Evolutionary conservation across 164 flowering plant genomes (phyloP).

Genomic region (Chloranthus sessilifolius): DNA sequence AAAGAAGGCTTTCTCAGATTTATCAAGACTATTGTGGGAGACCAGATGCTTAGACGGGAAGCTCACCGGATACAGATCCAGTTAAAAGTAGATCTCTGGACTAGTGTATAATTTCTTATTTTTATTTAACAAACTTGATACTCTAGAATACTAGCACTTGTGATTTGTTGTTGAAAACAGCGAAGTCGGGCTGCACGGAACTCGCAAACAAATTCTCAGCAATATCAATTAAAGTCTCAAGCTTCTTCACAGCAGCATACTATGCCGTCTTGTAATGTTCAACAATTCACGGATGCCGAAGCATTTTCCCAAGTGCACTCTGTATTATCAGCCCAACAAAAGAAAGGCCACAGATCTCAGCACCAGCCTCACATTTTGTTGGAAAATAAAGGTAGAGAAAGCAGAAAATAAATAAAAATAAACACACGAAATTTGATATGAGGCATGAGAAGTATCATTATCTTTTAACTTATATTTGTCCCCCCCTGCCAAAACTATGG

Average conservation of each 20-base stretch:
- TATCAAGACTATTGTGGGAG: constrained; percentile 79
- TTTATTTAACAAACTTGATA: too few relatives aligned
- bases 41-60: constrained; percentile 83
- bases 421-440: too few relatives aligned
- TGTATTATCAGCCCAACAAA: constrained; percentile 13
- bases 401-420: too few relatives aligned
- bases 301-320: too few relatives aligned
- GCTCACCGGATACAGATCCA: constrained; percentile 48
- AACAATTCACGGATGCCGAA: constrained; percentile 30
- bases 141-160: too few relatives aligned
- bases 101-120: too few relatives aligned
- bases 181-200: constrained; percentile 27
- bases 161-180: too few relatives aligned
- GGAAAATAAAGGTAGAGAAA: too few relatives aligned
- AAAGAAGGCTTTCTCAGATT: constrained; percentile 74
- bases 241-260: constrained; percentile 36
- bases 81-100: constrained; percentile 26
- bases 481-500: too few relatives aligned
- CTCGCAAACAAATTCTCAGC: constrained; percentile 30
- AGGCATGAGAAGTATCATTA: too few relatives aligned
- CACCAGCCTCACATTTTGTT: constrained; percentile 30
- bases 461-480: too few relatives aligned
- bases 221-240: constrained; percentile 34
- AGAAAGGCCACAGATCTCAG: constrained; percentile 26
- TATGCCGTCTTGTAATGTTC: constrained; percentile 26